These are phyloP conservation scores for Chrysoporthe austroafricana DNA, from an alignment of 2,329 filamentous ascomycete species.

Conservation along the genomic window DNA sequence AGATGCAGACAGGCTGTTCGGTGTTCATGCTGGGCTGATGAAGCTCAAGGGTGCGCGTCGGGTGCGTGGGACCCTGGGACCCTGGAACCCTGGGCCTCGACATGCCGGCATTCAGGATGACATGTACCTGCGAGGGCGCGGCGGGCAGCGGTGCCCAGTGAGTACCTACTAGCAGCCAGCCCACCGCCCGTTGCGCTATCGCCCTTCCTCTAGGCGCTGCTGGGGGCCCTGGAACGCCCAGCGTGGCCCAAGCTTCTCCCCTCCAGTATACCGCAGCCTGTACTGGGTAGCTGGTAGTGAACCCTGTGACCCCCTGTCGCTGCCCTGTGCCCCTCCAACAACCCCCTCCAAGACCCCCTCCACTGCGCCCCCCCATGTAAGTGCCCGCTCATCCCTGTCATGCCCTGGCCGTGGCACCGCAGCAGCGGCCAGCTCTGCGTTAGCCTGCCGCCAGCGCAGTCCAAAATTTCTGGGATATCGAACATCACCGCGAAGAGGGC, in stretches of 20 bases:
- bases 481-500: slow-evolving; percentile 8
- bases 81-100: neutral
- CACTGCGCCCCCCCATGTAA: too few species aligned
- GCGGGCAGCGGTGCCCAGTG: neutral
- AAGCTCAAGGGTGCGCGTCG: slow-evolving; percentile 12
- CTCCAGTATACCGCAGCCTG: neutral
- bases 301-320: neutral
- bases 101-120: slow-evolving; percentile 6
- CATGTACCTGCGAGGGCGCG: neutral
- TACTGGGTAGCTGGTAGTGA: neutral
- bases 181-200: neutral
- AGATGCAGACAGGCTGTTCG: neutral
- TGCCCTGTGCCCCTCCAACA: neutral
- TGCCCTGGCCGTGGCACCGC: neutral
- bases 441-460: slow-evolving; percentile 18
- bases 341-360: neutral
- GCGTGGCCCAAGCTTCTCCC: neutral
- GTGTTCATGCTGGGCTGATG: neutral
- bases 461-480: slow-evolving; percentile 12
- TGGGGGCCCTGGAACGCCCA: neutral
- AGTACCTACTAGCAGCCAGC: neutral
- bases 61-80: neutral
- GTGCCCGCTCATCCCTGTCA: too few species aligned
- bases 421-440: neutral
- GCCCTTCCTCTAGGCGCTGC: neutral